Evolutionary conservation across 2,329 filamentous ascomycete species (phyloP).

Genomic region (Shiraia sp.): DNA sequence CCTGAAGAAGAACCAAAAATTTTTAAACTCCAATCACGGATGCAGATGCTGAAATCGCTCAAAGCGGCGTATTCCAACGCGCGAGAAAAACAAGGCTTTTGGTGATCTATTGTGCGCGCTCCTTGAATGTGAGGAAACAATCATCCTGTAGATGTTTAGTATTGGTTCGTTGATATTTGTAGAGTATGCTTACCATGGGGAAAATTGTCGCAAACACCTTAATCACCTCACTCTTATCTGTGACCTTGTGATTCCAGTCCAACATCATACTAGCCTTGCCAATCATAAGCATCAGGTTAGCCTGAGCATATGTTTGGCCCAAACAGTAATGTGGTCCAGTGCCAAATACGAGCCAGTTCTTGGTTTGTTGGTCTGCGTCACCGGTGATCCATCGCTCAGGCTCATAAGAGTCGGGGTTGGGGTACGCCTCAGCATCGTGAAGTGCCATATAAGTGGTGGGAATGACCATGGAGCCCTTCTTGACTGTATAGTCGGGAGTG

Average conservation of each 20-base stretch:
- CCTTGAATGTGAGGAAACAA: conserved; percentile 74
- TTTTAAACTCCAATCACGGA: conserved; percentile 22
- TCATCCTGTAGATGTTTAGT: conserved; percentile 65
- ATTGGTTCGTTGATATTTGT: conserved; percentile 2
- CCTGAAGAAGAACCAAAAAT: conserved; percentile 21
- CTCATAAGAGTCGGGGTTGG: conserved; percentile 72
- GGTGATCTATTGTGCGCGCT: conserved; percentile 29
- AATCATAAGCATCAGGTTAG: conserved; percentile 86
- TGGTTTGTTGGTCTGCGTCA: conserved; percentile 85
- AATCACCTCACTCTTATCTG: conserved; percentile 85
- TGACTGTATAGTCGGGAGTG: conserved; percentile 83
- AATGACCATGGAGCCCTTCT: conserved; percentile 94
- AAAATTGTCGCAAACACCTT: conserved; percentile 99
- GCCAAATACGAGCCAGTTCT: conserved; percentile 97
- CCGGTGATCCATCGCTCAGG: conserved; percentile 71
- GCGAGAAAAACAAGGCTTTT: conserved; percentile 5
- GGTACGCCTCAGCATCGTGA: conserved; percentile 90
- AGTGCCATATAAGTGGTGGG: conserved; percentile 89
- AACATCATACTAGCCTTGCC: conserved; percentile 86
- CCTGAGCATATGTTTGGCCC: conserved; percentile 86
- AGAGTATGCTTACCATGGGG: conserved; percentile 71
- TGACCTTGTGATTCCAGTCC: conserved; percentile 88
- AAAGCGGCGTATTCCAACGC: conserved; percentile 24
- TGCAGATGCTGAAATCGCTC: conserved; percentile 32
- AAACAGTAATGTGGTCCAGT: conserved; percentile 96